Base-by-base conservation (phyloP, 139 green algal species). In the Micractinium sp. region DNA sequence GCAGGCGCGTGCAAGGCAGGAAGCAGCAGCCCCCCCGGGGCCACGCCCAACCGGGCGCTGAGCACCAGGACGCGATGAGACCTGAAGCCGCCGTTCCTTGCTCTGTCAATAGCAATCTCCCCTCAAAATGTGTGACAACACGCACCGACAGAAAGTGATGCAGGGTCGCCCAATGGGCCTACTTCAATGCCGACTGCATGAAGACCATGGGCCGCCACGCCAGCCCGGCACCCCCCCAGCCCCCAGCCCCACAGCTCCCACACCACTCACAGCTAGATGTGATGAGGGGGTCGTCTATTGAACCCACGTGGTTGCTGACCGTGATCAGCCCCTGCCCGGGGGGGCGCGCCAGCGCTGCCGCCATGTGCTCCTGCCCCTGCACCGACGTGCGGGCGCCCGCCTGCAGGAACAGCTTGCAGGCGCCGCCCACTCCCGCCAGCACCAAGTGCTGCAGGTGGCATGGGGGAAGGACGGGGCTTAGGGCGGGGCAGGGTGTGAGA, bases 221-320 rank as follows among this genome's bases (percentile, higher is more conserved):
- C 67, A 74, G 18, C 16, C 20, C 12, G n/a, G n/a, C 67, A 27
- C 67, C 12, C 5, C 67, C 67, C 5, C 67, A 74, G 71, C 5
- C 71, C 31, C 7, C 71, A 20, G 71, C 5, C 33, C 23, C 38
- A 82, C 5, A 3, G 77, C 16, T 35, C 53, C n/a, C 25, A 19
- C n/a, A n/a, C n/a, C n/a, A 86, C 83, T 79, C 83, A 87, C 83
- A 41, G 25, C 60, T 61, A 0, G 95, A 81, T 66, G 95, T 91
- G 39, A 99, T 93, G 39, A 99, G 89, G 0, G 97, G 97, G 91
- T 99, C 97, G 79, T 99, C 97, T 73, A 99, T 94, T 1, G 95
- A 90, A 0, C 95, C 95, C 79, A 97, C 96, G 81, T 99, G 97
- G 89, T 99, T 99, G 92, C 91, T 95, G 27, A 98, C 96, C 0